phyloP scores from a whole-genome alignment of 2,329 filamentous ascomycete genomes.

The Colletotrichum lupini region DNA sequence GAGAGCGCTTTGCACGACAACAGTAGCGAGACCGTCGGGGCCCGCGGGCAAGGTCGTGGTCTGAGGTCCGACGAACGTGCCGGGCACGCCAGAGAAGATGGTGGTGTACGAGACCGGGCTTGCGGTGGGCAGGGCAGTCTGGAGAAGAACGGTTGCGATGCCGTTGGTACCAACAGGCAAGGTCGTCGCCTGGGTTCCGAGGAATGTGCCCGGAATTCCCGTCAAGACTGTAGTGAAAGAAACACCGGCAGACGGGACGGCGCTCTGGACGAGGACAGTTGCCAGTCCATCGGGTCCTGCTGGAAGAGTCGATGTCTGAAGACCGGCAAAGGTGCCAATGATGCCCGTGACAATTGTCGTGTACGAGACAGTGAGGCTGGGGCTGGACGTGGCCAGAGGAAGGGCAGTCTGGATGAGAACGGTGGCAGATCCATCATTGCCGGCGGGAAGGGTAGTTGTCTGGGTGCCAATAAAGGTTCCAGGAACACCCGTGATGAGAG shows the following conservation, averaged over 20 bases:
- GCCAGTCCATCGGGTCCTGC: not conserved
- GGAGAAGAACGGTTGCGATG: not conserved
- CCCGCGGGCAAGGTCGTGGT: slow-evolving; percentile 6
- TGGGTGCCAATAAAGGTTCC: not conserved
- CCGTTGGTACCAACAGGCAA: not conserved
- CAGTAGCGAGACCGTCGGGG: not conserved
- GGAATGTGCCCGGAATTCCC: not conserved
- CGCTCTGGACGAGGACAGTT: slow-evolving; percentile 11
- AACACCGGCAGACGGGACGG: not conserved
- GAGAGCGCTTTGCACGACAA: slow-evolving; percentile 5
- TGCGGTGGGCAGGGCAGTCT: not conserved
- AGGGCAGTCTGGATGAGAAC: not conserved
- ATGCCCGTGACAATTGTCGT: not conserved
- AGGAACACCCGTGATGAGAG: slow-evolving; percentile 6
- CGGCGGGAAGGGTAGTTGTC: not conserved
- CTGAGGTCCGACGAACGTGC: not conserved
- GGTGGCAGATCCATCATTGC: not conserved
- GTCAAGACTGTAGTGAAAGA: slow-evolving; percentile 10
- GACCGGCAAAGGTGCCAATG: not conserved
- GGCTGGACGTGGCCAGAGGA: not conserved
- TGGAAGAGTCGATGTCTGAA: slow-evolving; percentile 15
- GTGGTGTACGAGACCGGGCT: slow-evolving; percentile 2
- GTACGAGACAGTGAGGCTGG: not conserved
- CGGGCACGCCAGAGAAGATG: not conserved
- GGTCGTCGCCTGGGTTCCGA: not conserved